Percentiles rank a stretch among this genome's conserved stretches.
phyloP scores from a whole-genome alignment of 2,329 filamentous ascomycete species.

The Colletotrichum sp. region DNA sequence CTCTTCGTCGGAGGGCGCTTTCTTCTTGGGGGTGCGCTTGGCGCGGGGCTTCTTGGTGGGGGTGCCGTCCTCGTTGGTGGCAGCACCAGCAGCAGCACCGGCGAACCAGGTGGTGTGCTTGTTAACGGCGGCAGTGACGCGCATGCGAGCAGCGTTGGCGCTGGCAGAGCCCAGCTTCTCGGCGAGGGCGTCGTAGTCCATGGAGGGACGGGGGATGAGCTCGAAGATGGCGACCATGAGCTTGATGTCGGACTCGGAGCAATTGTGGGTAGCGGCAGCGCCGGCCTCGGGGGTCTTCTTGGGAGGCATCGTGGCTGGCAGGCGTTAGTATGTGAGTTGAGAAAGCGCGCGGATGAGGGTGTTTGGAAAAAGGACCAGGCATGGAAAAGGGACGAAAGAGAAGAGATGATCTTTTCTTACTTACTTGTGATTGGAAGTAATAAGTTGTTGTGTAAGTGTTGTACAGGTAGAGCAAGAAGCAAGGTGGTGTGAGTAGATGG shows the following conservation, averaged over 20 bases:
- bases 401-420: not conserved
- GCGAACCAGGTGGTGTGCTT: conserved; percentile 7
- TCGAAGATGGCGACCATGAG: not conserved
- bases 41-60: not conserved
- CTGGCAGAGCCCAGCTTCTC: not conserved
- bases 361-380: not conserved
- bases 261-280: no score
- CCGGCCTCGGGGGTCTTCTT: no score
- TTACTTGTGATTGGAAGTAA: not conserved
- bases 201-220: no score
- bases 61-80: not conserved
- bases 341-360: not conserved
- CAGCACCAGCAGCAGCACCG: not conserved
- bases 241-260: conserved; percentile 5
- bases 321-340: not conserved
- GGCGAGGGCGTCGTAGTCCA: not conserved
- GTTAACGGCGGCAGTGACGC: not conserved
- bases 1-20: not conserved
- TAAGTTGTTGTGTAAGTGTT: not conserved
- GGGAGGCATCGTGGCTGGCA: not conserved
- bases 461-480: not conserved
- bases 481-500: not conserved
- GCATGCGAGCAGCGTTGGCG: not conserved
- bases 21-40: conserved; percentile 8
- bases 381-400: no score